Evolutionary conservation across 2,329 filamentous ascomycete genomes (phyloP).

Genomic region (Aspergillus niger): DNA sequence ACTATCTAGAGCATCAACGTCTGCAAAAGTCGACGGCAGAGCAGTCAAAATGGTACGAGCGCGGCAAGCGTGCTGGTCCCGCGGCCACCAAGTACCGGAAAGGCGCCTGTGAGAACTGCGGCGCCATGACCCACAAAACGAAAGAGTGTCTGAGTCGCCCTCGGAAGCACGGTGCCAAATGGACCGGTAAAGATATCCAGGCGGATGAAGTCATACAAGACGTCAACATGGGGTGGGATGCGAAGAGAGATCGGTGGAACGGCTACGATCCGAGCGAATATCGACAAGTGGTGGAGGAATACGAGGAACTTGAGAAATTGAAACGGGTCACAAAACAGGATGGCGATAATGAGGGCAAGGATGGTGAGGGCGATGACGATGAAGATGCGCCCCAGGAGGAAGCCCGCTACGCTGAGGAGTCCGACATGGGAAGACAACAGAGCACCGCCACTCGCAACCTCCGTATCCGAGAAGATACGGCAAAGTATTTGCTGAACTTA

Average conservation of each 20-base stretch:
- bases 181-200: constrained; percentile 90
- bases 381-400: constrained; percentile 45
- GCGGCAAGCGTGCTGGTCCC: constrained; percentile 78
- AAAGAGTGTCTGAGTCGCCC: constrained; percentile 92
- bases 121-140: constrained; percentile 91
- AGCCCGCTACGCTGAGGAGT: constrained; percentile 82
- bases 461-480: constrained; percentile 91
- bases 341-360: constrained; percentile 51
- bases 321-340: constrained; percentile 57
- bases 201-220: constrained; percentile 87
- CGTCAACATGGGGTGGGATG: constrained; percentile 89
- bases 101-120: constrained; percentile 97
- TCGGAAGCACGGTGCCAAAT: constrained; percentile 84
- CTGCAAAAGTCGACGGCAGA: constrained; percentile 69
- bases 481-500: constrained; percentile 92
- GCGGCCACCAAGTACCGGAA: constrained; percentile 97
- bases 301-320: constrained; percentile 80
- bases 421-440: constrained; percentile 93
- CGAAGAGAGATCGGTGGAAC: constrained; percentile 96
- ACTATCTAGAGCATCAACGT: constrained; percentile 97
- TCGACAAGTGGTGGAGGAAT: constrained; percentile 82
- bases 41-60: constrained; percentile 86
- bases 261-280: constrained; percentile 94
- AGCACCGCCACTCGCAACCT: constrained; percentile 88
- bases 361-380: constrained; percentile 59